Evolutionary conservation across 768 basidiomycete species (phyloP).

Genomic region (Suillus hirtellus): DNA sequence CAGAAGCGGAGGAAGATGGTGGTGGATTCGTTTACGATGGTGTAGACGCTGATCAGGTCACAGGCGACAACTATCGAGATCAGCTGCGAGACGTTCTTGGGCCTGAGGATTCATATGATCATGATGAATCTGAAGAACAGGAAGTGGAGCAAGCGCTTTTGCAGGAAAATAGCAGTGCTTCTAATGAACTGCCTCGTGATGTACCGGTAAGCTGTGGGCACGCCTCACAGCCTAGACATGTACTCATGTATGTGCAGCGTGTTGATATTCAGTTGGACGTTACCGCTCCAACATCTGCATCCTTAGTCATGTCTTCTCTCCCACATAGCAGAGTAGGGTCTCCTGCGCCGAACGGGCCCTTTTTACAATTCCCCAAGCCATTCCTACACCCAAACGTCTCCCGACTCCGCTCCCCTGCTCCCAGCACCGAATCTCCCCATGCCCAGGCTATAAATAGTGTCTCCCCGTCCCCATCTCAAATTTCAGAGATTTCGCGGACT

Average conservation of each 20-base stretch:
- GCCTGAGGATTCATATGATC: constrained; percentile 55
- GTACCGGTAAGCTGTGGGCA: constrained; percentile 34
- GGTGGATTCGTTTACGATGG: constrained; percentile 76
- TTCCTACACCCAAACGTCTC: constrained; percentile 78
- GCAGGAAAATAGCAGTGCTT: constrained; percentile 39
- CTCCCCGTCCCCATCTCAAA: constrained; percentile 62
- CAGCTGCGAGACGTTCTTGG: constrained; percentile 75
- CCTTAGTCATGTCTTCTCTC: constrained; percentile 30
- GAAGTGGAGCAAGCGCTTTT: constrained; percentile 50
- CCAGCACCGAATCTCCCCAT: constrained; percentile 43
- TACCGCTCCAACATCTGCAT: constrained; percentile 40
- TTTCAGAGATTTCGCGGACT: constrained; percentile 68
- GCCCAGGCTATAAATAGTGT: constrained; percentile 43
- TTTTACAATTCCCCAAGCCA: constrained; percentile 42
- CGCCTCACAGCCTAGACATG: constrained; percentile 20
- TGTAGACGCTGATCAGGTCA: constrained; percentile 51
- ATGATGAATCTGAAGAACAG: constrained; percentile 45
- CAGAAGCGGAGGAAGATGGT: constrained; percentile 52
- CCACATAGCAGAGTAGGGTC: constrained; percentile 43
- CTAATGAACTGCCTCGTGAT: constrained; percentile 22
- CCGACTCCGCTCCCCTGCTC: constrained; percentile 61
- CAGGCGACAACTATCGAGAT: constrained; percentile 58
- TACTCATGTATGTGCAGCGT: constrained; percentile 34
- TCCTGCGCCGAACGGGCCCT: constrained; percentile 33
- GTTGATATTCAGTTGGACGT: constrained; percentile 38